Percentiles rank a stretch among this genome's conserved stretches.
Conservation (phyloP, 345 rosid species). For the Euphorbia peplus region DNA sequence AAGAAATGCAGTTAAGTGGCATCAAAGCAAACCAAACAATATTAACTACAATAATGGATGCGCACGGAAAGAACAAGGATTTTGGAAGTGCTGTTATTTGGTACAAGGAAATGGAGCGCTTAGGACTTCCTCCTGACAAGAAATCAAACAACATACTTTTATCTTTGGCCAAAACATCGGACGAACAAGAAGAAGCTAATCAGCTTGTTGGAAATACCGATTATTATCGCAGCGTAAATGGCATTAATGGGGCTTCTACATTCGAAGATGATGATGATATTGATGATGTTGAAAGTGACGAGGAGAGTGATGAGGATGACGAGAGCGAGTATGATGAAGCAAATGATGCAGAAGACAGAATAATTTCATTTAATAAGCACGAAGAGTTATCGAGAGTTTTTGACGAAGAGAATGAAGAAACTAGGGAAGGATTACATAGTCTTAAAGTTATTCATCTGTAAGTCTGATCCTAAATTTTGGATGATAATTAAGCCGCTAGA, state of each 20-base stretch:
- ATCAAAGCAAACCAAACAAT: conserved; percentile 76
- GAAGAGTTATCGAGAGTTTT: conserved; percentile 1
- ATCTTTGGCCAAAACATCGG: conserved; percentile 66
- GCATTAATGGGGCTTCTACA: conserved; percentile 25
- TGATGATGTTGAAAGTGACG: conserved; percentile 9
- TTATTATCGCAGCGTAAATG: conserved; percentile 13
- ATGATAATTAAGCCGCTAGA: background rate
- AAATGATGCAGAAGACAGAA: background rate
- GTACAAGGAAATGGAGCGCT: conserved; percentile 80
- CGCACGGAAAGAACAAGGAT: conserved; percentile 68
- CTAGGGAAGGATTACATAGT: conserved; percentile 10
- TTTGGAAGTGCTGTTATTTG: conserved; percentile 78
- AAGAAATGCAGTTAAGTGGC: conserved; percentile 58
- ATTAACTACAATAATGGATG: conserved; percentile 86
- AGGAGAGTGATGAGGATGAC: conserved; percentile 6
- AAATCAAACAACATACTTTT: conserved; percentile 84
- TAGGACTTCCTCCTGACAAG: conserved; percentile 68
- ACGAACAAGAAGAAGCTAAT: conserved; percentile 65
- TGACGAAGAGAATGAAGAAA: background rate
- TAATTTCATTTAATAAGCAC: background rate
- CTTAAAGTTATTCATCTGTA: conserved; percentile 8
- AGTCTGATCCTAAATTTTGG: conserved; percentile 5
- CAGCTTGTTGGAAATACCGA: conserved; percentile 42
- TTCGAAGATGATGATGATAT: conserved; percentile 33
- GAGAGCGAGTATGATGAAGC: background rate